Base-by-base conservation (phyloP, 257 asterid species). In the Primulina huaijiensis region DNA sequence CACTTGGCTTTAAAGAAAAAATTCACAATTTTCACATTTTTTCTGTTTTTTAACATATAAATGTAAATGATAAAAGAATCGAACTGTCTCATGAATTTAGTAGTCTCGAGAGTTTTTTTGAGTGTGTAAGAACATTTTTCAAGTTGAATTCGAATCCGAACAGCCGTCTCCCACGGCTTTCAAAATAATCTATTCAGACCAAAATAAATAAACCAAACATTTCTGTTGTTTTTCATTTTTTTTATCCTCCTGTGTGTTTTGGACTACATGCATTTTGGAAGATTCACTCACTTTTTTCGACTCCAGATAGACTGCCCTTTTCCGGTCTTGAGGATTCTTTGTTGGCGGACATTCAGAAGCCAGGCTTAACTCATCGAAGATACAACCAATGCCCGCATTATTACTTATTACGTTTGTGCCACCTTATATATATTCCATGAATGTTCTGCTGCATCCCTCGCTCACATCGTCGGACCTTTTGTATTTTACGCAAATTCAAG, bases 291-390 rank as follows among this genome's bases (percentile, higher is more conserved):
- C n/a, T 62, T 57, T 68, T 16, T 52, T 57, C 40, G 29, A 29
- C 25, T 46, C 56, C 19, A 46, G 56, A 46, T 16, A 33, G 40
- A 65, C 60, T 10, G 35, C 16, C 25, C n/a, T 14, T 27, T 14
- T 6, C 43, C 19, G 17, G 60, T 60, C 19, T 33, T 10, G 17
- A 12, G 63, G 63, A 68, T 52, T 74, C 78, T 53, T 75, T 35
- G 74, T 75, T 53, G 78, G 60, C 78, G 78, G 78, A 75, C 55
- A 7, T 68, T 75, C 56, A n/a, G 53, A 75, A 66, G 74, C 50
- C n/a, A 66, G 17, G 6, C 72, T 72, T 63, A n/a, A n/a, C n/a
- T n/a, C n/a, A n/a, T n/a, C n/a, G 43, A 38, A 59, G 74, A 70
- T 60, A 70, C 59, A 14, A 70, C 38, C 74, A 25, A 70, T 70